Evolutionary conservation across 169 alveolate species (phyloP).

Genomic region (Plasmodium billcollinsi): DNA sequence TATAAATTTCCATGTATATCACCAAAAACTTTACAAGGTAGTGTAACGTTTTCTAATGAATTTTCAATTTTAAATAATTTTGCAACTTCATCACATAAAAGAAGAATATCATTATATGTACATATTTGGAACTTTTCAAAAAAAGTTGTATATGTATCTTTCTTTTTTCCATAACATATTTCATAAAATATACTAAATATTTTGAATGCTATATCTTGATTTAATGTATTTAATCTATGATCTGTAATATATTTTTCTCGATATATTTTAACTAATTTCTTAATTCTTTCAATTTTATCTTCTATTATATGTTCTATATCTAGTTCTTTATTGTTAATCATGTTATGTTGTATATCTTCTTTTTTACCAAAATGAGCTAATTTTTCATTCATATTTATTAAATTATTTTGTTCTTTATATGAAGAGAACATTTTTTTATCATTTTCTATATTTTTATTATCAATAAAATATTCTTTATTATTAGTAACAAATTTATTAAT

Average conservation of each 20-base stretch:
- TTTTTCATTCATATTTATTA: neutral
- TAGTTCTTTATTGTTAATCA: neutral
- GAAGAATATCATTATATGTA: conserved; percentile 80
- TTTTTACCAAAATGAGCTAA: conserved; percentile 16
- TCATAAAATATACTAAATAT: conserved; percentile 76
- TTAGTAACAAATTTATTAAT: neutral
- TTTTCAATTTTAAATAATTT: conserved; percentile 78
- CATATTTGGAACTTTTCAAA: conserved; percentile 71
- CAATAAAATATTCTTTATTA: neutral
- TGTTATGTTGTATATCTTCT: neutral
- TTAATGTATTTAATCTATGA: conserved; percentile 48
- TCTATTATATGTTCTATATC: conserved; percentile 1
- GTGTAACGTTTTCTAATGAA: conserved; percentile 57
- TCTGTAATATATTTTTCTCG: conserved; percentile 27
- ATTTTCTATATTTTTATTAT: neutral
- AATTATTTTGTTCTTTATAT: neutral
- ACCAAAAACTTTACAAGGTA: conserved; percentile 80
- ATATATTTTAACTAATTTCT: conserved; percentile 26
- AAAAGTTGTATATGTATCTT: conserved; percentile 16
- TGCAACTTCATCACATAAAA: conserved; percentile 80
- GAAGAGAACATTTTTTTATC: neutral
- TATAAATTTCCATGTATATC: conserved; percentile 79
- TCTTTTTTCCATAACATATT: conserved; percentile 50
- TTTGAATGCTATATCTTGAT: conserved; percentile 78
- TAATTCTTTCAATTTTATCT: neutral